Conservation (phyloP, 139 green algal genomes). For the Chlamydomonas sp. region DNA sequence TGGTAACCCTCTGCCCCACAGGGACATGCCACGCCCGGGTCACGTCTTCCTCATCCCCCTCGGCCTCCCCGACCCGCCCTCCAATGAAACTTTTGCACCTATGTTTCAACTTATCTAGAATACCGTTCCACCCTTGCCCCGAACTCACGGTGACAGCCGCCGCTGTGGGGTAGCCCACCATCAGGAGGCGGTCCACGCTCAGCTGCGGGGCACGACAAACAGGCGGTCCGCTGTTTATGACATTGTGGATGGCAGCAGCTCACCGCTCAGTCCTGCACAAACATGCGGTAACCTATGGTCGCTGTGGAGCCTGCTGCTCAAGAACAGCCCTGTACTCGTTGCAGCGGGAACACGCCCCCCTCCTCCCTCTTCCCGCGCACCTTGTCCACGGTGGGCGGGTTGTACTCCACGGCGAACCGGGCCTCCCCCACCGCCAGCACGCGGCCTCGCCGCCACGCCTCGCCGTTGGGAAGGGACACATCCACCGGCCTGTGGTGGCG, state of each 20-base stretch:
- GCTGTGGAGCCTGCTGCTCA: too few species aligned
- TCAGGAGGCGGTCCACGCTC: slow-evolving; percentile 33
- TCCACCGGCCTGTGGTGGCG: slow-evolving; percentile 50
- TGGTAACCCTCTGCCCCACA: too few species aligned
- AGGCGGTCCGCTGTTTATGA: too few species aligned
- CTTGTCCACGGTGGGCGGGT: slow-evolving; percentile 74
- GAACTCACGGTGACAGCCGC: slow-evolving; percentile 8
- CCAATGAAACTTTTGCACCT: too few species aligned
- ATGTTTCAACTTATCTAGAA: too few species aligned
- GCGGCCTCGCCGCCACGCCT: slow-evolving; percentile 70
- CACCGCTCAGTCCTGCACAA: too few species aligned
- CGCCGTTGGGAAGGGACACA: slow-evolving; percentile 58
- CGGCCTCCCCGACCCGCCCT: too few species aligned
- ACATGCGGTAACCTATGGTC: too few species aligned
- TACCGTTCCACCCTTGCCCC: too few species aligned
- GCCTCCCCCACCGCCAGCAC: slow-evolving; percentile 67
- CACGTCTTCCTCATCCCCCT: too few species aligned
- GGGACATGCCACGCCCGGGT: too few species aligned
- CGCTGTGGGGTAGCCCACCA: slow-evolving; percentile 63
- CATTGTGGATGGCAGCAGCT: too few species aligned
- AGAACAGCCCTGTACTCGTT: not conserved
- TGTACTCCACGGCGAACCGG: slow-evolving; percentile 63
- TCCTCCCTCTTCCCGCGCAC: not conserved
- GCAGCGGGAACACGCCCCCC: not conserved
- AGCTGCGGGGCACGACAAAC: not conserved